Conservation (phyloP, 257 asterid species). For the Capsicum rhomboideum region DNA sequence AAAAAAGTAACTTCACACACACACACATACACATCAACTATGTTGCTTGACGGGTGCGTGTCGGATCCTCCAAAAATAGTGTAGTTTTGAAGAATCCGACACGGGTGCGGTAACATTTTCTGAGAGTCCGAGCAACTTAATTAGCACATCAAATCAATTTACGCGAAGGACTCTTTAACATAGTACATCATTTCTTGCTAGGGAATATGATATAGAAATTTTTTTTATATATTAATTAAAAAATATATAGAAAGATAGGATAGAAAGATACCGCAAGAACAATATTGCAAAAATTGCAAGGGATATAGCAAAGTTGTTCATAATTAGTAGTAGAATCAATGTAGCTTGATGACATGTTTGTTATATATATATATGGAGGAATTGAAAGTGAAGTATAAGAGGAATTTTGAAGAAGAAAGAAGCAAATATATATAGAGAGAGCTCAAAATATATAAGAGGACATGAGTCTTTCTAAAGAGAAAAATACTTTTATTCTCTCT, state of each 20-base stretch:
- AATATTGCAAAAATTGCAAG: constrained; percentile 84
- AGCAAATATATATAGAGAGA: background rate
- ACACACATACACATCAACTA: background rate
- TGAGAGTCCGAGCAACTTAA: too few species aligned
- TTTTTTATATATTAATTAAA: background rate
- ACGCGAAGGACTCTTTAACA: too few species aligned
- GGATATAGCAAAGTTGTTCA: constrained; percentile 78
- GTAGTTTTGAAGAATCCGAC: too few species aligned
- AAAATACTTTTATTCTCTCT: background rate
- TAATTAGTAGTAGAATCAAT: constrained; percentile 28
- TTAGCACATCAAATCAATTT: too few species aligned
- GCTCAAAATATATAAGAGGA: background rate
- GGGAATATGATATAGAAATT: background rate
- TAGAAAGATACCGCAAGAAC: constrained; percentile 67
- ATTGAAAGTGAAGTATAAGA: background rate
- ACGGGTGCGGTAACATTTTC: too few species aligned
- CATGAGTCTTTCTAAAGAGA: background rate
- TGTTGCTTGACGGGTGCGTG: too few species aligned
- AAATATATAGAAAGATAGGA: background rate
- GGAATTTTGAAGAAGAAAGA: background rate
- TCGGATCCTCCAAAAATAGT: too few species aligned
- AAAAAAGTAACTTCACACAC: background rate
- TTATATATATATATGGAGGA: background rate
- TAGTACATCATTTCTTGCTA: too few species aligned
- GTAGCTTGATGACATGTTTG: constrained; percentile 34